Conservation (phyloP, 2,329 filamentous ascomycete species). For the Thermothelomyces thermophilus region DNA sequence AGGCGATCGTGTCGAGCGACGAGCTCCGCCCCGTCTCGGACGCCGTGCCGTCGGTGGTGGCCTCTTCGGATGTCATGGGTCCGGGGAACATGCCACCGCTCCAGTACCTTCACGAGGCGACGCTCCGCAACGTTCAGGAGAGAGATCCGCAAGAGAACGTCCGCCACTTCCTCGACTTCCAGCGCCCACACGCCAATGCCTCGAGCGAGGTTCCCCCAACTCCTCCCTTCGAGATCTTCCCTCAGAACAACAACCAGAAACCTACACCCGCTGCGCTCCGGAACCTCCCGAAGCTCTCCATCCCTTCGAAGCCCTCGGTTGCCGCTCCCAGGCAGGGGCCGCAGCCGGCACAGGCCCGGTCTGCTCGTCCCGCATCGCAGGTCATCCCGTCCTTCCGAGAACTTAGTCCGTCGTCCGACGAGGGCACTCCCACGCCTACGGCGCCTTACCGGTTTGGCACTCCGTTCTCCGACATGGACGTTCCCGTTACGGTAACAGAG, state of each 20-base stretch:
- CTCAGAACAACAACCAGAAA: constrained; percentile 33
- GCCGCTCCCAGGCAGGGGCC: constrained; percentile 27
- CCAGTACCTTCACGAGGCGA: constrained; percentile 65
- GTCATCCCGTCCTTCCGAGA: constrained; percentile 25
- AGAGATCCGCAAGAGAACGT: constrained; percentile 90
- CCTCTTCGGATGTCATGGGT: constrained; percentile 85
- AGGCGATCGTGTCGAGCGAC: constrained; percentile 48
- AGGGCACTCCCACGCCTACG: constrained; percentile 52
- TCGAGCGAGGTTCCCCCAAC: constrained; percentile 57
- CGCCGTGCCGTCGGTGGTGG: constrained; percentile 72
- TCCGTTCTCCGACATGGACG: constrained; percentile 84
- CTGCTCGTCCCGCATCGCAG: constrained; percentile 23
- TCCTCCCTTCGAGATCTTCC: constrained; percentile 61
- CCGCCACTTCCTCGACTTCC: constrained; percentile 82
- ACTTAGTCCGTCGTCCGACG: constrained; percentile 28
- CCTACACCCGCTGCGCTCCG: constrained; percentile 47
- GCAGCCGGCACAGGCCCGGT: constrained; percentile 23
- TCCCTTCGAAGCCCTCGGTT: constrained; percentile 37
- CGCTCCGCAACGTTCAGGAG: constrained; percentile 60
- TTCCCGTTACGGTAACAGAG: constrained; percentile 69
- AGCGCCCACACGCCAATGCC: constrained; percentile 49
- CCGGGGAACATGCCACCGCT: constrained; percentile 58
- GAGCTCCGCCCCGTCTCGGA: constrained; percentile 65
- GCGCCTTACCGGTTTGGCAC: constrained; percentile 72
- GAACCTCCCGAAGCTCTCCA: constrained; percentile 55